Conservation (phyloP, 768 basidiomycete genomes). For the Boletus insuetus region DNA sequence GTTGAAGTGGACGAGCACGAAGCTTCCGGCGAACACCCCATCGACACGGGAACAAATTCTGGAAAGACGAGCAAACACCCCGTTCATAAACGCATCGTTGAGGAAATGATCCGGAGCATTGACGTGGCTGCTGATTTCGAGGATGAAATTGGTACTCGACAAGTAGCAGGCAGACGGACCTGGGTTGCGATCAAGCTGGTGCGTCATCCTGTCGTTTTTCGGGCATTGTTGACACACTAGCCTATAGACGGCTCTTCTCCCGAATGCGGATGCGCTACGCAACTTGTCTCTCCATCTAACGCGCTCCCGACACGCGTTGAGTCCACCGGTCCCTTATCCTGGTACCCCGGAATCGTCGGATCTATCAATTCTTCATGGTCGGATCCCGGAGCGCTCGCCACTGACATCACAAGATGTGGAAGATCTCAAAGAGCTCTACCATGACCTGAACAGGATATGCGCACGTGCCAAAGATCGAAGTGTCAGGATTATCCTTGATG, state of each 20-base stretch:
- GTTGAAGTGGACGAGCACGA: slow-evolving; percentile 76
- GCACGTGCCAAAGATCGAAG: slow-evolving; percentile 55
- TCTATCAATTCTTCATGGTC: slow-evolving; percentile 45
- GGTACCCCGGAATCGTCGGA: slow-evolving; percentile 63
- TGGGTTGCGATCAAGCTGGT: slow-evolving; percentile 89
- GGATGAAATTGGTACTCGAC: slow-evolving; percentile 35
- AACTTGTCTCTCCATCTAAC: slow-evolving; percentile 61
- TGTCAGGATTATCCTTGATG: slow-evolving; percentile 77
- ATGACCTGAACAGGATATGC: slow-evolving; percentile 65
- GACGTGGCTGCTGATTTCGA: slow-evolving; percentile 84
- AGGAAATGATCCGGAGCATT: slow-evolving; percentile 75
- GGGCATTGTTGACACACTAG: not conserved
- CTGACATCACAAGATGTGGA: slow-evolving; percentile 57
- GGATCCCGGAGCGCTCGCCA: slow-evolving; percentile 15
- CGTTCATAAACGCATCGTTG: slow-evolving; percentile 60
- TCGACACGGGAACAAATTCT: not conserved
- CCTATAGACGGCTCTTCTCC: slow-evolving; percentile 63
- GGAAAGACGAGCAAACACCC: slow-evolving; percentile 21
- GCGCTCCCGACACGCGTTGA: slow-evolving; percentile 36
- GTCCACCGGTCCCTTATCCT: slow-evolving; percentile 55
- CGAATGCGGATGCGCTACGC: slow-evolving; percentile 56
- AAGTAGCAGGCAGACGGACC: slow-evolving; percentile 48
- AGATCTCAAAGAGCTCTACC: slow-evolving; percentile 58
- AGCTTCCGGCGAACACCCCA: slow-evolving; percentile 33
- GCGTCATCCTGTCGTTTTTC: slow-evolving; percentile 20